phyloP scores from a whole-genome alignment of 345 rosid species.

The Jatropha curcas region DNA sequence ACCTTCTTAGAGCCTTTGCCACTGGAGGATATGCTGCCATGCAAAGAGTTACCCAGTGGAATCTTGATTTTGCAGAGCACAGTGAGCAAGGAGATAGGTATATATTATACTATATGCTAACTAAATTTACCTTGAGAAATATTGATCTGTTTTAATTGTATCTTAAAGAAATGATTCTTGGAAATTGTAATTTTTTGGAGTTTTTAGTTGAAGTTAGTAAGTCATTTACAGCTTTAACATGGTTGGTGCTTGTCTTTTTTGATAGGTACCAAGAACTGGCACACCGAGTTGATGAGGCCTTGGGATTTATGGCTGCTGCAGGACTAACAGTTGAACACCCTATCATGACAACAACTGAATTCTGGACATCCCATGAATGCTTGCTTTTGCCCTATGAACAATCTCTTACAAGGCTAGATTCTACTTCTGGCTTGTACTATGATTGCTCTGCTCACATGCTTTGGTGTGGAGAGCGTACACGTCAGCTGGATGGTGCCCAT shows the following conservation, averaged over 20 bases:
- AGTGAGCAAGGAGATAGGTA: constrained; percentile 37
- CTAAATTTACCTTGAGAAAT: not conserved
- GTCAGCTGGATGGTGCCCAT: constrained; percentile 38
- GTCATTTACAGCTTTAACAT: not conserved
- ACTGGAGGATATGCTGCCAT: constrained; percentile 37
- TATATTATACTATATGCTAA: too few relatives aligned
- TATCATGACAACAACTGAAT: constrained; percentile 33
- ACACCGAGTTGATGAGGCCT: constrained; percentile 27
- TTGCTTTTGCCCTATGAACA: constrained; percentile 33
- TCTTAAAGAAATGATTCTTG: not conserved
- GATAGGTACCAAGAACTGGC: constrained; percentile 30
- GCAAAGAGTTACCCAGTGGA: constrained; percentile 36
- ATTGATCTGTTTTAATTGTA: not conserved
- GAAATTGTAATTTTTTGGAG: not conserved
- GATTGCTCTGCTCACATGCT: constrained; percentile 36
- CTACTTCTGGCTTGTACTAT: constrained; percentile 31
- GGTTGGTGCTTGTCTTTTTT: not conserved
- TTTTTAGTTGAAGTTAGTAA: not conserved
- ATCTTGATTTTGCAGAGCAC: constrained; percentile 31
- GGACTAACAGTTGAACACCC: constrained; percentile 36
- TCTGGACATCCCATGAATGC: constrained; percentile 36
- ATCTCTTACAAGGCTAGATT: constrained; percentile 33
- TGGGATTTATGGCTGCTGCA: constrained; percentile 33
- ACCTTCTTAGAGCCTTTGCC: constrained; percentile 37
- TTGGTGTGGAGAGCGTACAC: constrained; percentile 34